Evolutionary conservation across 1,284 basidiomycete species (phyloP).

Genomic region (Golubevia sp.): DNA sequence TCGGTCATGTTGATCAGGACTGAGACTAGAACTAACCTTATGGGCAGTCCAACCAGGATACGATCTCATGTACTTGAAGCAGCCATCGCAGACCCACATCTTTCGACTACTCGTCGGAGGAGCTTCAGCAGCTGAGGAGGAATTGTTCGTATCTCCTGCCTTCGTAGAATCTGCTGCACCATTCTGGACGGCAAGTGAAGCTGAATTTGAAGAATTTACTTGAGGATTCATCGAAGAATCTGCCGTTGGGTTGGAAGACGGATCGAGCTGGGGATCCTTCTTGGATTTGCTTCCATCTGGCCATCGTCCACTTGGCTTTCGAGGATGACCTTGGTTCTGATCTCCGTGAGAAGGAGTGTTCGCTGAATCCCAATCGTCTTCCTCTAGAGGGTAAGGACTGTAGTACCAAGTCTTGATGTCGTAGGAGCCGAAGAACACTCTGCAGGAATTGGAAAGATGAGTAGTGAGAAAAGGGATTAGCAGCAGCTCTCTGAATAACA

Average conservation of each 20-base stretch:
- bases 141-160: neutral
- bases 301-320: no score
- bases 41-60: conserved; percentile 37
- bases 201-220: neutral
- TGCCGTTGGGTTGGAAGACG: neutral
- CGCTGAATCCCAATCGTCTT: conserved; percentile 16
- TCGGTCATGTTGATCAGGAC: conserved; percentile 6
- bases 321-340: no score
- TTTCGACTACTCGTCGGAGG: no score
- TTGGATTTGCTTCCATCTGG: no score
- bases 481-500: no score
- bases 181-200: no score
- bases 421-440: conserved; percentile 53
- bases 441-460: conserved; percentile 12
- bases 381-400: conserved; percentile 56
- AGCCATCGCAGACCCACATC: conserved; percentile 76
- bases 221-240: conserved; percentile 1
- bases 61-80: conserved; percentile 88
- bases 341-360: no score
- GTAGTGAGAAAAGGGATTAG: no score
- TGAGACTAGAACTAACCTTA: conserved; percentile 66
- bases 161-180: neutral
- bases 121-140: neutral
- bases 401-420: conserved; percentile 61
- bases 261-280: no score